A percentile compares a stretch with the other conserved stretches of the same genome.
These are phyloP conservation scores for Yamagishiella unicocca DNA, from an alignment of 139 green algal genomes.

Conservation along the genomic window DNA sequence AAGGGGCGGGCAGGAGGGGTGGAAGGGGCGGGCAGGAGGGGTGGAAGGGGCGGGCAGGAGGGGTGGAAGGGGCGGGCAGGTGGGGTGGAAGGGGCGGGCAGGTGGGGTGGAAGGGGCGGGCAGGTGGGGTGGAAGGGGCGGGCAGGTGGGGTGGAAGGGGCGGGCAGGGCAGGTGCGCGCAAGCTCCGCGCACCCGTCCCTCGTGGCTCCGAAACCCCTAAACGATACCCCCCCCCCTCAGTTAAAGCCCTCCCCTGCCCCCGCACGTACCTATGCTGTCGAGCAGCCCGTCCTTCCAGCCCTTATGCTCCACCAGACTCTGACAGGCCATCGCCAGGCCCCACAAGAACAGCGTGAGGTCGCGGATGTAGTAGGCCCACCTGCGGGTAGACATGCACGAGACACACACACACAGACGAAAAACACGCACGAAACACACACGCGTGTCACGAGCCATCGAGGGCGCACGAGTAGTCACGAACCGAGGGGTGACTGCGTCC, in stretches of 20 bases:
- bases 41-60: too few species aligned
- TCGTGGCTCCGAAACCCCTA: not conserved
- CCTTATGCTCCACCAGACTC: slow-evolving; percentile 25
- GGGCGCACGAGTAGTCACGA: not conserved
- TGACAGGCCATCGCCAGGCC: slow-evolving; percentile 8
- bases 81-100: too few species aligned
- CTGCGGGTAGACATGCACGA: not conserved
- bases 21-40: too few species aligned
- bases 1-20: too few species aligned
- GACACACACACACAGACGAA: not conserved
- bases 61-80: too few species aligned
- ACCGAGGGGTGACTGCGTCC: not conserved
- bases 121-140: too few species aligned
- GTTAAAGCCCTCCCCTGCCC: not conserved
- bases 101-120: too few species aligned
- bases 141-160: too few species aligned
- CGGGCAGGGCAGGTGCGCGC: too few species aligned
- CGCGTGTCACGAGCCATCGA: not conserved
- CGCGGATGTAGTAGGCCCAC: slow-evolving; percentile 33
- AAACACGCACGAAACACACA: not conserved
- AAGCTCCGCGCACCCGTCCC: not conserved
- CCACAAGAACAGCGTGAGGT: slow-evolving; percentile 33
- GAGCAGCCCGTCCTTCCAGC: slow-evolving; percentile 27
- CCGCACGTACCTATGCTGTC: not conserved
- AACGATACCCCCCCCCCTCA: not conserved